phyloP scores from a whole-genome alignment of 768 basidiomycete species.

The Termitomyces sp. region DNA sequence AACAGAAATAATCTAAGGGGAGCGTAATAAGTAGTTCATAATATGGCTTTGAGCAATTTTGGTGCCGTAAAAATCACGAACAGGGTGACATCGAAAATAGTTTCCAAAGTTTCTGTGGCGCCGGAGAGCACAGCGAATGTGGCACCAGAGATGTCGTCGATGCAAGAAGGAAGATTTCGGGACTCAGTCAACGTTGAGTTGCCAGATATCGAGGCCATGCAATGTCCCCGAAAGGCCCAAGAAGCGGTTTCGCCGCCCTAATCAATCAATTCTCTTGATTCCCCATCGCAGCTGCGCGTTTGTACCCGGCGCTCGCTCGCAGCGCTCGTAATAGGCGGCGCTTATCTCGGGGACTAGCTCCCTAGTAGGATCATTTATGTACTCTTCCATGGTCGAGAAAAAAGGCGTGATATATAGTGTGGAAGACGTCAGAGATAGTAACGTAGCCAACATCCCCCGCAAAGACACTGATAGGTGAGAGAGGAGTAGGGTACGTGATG shows the following conservation, averaged over 20 bases:
- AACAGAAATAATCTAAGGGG: no score
- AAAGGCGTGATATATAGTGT: slow-evolving; percentile 43
- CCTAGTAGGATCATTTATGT: slow-evolving; percentile 31
- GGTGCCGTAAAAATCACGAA: no score
- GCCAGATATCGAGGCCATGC: slow-evolving; percentile 40
- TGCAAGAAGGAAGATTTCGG: not conserved
- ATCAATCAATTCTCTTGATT: slow-evolving; percentile 53
- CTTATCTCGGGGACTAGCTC: slow-evolving; percentile 33
- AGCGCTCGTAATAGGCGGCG: slow-evolving; percentile 43
- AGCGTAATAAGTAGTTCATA: no score
- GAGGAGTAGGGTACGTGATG: slow-evolving; percentile 30
- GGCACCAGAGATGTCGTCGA: not conserved
- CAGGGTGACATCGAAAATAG: no score
- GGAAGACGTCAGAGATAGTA: slow-evolving; percentile 48
- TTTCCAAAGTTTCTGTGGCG: not conserved
- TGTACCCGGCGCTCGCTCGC: slow-evolving; percentile 25
- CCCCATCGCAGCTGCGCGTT: slow-evolving; percentile 41
- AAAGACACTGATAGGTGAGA: slow-evolving; percentile 31
- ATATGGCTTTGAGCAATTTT: no score
- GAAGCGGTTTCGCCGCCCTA: slow-evolving; percentile 43
- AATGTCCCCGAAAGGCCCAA: slow-evolving; percentile 46
- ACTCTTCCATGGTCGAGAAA: slow-evolving; percentile 41
- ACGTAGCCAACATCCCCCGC: slow-evolving; percentile 28
- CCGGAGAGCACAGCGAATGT: not conserved
- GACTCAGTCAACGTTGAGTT: slow-evolving; percentile 30